Percentiles rank a stretch among this genome's conserved stretches.
These are phyloP conservation scores for Mesembryanthemum crystallinum DNA, from an alignment of 148 eudicot genomes.

Conservation along the genomic window DNA sequence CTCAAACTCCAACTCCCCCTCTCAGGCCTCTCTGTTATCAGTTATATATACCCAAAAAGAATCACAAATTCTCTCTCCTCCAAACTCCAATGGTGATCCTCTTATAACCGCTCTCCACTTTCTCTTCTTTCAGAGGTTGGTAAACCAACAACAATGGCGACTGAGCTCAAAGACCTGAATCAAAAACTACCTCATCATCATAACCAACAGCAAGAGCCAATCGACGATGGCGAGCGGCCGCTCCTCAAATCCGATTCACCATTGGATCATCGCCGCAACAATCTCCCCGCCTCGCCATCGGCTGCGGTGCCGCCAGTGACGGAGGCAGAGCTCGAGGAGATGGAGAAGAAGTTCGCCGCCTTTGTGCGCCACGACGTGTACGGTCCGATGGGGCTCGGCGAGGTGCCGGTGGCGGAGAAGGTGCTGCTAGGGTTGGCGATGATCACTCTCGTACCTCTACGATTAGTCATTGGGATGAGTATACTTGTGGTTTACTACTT, in stretches of 20 bases:
- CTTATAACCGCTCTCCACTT: no score
- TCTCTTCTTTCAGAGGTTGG: no score
- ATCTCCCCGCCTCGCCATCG: slow-evolving; percentile 7
- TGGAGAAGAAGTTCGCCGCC: slow-evolving; percentile 76
- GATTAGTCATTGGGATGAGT: slow-evolving; percentile 37
- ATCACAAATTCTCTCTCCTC: no score
- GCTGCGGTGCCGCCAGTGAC: slow-evolving; percentile 22
- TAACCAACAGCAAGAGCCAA: slow-evolving; percentile 16
- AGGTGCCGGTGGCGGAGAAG: slow-evolving; percentile 53
- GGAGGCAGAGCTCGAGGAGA: slow-evolving; percentile 38
- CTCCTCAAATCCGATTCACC: slow-evolving; percentile 44
- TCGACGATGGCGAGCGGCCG: slow-evolving; percentile 49
- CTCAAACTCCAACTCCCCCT: no score
- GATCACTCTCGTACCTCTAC: slow-evolving; percentile 53
- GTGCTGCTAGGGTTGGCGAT: slow-evolving; percentile 40
- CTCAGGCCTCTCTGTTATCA: no score
- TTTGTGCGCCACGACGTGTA: slow-evolving; percentile 63
- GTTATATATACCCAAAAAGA: no score
- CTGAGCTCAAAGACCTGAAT: slow-evolving; percentile 48
- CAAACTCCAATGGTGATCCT: no score
- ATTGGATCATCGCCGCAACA: slow-evolving; percentile 6
- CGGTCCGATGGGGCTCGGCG: slow-evolving; percentile 73
- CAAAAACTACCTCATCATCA: neutral
- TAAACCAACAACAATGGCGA: slow-evolving; percentile 39
- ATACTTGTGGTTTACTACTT: slow-evolving; percentile 60